These are phyloP conservation scores for Adansonia madagascariensis DNA, from an alignment of 441 rosid genomes.

Conservation along the genomic window DNA sequence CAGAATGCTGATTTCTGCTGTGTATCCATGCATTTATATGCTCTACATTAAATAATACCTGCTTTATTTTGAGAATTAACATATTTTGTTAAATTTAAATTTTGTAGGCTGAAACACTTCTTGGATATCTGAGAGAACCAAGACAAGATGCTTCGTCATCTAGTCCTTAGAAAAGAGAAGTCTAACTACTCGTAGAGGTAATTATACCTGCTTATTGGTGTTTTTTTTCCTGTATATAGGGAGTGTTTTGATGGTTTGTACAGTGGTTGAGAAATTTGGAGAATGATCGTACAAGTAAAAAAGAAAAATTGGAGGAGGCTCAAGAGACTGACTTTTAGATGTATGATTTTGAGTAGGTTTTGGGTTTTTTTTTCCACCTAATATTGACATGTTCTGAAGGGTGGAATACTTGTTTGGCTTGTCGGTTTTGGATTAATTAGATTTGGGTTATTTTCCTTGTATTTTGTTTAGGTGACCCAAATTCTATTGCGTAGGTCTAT, in stretches of 20 bases:
- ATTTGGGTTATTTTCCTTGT: constrained; percentile 38
- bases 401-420: constrained; percentile 30
- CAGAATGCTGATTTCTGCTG: neutral
- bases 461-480: constrained; percentile 42
- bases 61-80: neutral
- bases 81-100: constrained; percentile 7
- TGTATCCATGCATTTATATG: neutral
- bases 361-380: constrained; percentile 15
- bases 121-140: constrained; percentile 82
- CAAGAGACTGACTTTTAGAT: constrained; percentile 44
- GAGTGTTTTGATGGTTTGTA: constrained; percentile 56
- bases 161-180: constrained; percentile 46
- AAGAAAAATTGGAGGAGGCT: constrained; percentile 30
- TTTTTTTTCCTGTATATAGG: constrained; percentile 47
- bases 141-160: constrained; percentile 73
- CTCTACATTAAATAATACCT: neutral
- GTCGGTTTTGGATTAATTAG: constrained; percentile 36
- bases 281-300: constrained; percentile 29
- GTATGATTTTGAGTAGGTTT: constrained; percentile 39
- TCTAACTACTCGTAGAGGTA: constrained; percentile 31
- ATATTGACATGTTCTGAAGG: constrained; percentile 23
- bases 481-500: constrained; percentile 22
- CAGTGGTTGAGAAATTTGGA: constrained; percentile 45
- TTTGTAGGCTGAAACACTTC: constrained; percentile 86
- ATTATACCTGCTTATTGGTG: constrained; percentile 26